phyloP scores from a whole-genome alignment of 164 flowering plant species.

The Berberis thunbergii region DNA sequence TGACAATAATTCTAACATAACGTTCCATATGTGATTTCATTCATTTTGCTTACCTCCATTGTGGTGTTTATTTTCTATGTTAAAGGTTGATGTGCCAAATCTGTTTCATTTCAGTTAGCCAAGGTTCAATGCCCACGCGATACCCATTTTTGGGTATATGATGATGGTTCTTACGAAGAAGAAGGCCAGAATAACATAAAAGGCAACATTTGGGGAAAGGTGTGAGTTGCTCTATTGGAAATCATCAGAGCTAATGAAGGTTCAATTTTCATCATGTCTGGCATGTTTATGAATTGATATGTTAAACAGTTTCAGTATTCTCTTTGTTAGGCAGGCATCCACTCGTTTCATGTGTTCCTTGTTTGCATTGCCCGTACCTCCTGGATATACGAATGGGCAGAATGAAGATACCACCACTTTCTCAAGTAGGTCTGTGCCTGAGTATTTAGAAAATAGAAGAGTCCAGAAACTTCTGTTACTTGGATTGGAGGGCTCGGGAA shows the following conservation, averaged over 20 bases:
- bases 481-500: conserved; percentile 79
- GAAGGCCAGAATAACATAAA: conserved; percentile 96
- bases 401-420: conserved; percentile 54
- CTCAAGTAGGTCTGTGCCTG: conserved; percentile 46
- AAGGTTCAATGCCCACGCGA: conserved; percentile 96
- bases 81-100: neutral
- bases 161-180: conserved; percentile 96
- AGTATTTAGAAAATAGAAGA: conserved; percentile 53
- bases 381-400: conserved; percentile 42
- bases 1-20: too few species aligned
- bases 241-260: conserved; percentile 33
- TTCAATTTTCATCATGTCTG: neutral
- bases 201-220: conserved; percentile 98
- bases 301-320: conserved; percentile 6
- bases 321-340: conserved; percentile 53
- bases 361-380: conserved; percentile 76
- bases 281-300: neutral
- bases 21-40: neutral
- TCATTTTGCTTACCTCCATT: neutral
- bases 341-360: conserved; percentile 61
- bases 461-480: conserved; percentile 76
- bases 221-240: conserved; percentile 42
- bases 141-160: conserved; percentile 98
- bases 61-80: neutral
- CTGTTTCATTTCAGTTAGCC: conserved; percentile 50